These are phyloP conservation scores for Aspergillus panamensis DNA, from an alignment of 495 filamentous ascomycete genomes.

Conservation along the genomic window DNA sequence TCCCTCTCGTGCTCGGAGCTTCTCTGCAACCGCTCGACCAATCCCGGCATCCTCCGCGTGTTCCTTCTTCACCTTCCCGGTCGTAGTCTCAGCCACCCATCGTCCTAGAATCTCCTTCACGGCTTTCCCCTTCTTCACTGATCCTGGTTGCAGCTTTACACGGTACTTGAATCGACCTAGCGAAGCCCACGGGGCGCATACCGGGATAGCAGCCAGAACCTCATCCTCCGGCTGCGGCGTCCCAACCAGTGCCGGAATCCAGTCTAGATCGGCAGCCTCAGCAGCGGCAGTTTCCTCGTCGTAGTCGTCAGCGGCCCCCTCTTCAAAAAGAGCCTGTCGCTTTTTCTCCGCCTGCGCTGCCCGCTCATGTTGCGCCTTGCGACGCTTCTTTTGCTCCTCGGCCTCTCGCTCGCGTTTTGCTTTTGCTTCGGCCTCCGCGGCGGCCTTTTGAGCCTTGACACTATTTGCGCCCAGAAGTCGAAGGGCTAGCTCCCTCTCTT, in stretches of 20 bases:
- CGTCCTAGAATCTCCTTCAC: conserved; percentile 78
- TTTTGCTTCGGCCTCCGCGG: conserved; percentile 48
- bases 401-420: conserved; percentile 57
- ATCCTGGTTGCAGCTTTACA: conserved; percentile 86
- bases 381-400: conserved; percentile 63
- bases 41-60: conserved; percentile 47
- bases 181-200: conserved; percentile 88
- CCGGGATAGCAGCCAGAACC: conserved; percentile 81
- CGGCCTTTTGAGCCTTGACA: conserved; percentile 48
- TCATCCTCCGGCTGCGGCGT: conserved; percentile 77
- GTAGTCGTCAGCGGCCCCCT: conserved; percentile 54
- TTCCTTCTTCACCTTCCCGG: conserved; percentile 48
- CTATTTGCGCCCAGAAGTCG: conserved; percentile 72
- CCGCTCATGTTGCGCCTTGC: conserved; percentile 73
- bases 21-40: conserved; percentile 64
- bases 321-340: conserved; percentile 54
- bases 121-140: conserved; percentile 91
- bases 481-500: conserved; percentile 80
- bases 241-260: conserved; percentile 73
- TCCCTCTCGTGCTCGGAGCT: conserved; percentile 75
- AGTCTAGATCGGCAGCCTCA: conserved; percentile 48
- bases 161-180: conserved; percentile 79
- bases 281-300: conserved; percentile 50
- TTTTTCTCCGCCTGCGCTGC: conserved; percentile 59
- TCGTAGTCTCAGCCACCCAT: conserved; percentile 59